Base-by-base conservation (phyloP, 768 basidiomycete species). In the Podaxis sp. region DNA sequence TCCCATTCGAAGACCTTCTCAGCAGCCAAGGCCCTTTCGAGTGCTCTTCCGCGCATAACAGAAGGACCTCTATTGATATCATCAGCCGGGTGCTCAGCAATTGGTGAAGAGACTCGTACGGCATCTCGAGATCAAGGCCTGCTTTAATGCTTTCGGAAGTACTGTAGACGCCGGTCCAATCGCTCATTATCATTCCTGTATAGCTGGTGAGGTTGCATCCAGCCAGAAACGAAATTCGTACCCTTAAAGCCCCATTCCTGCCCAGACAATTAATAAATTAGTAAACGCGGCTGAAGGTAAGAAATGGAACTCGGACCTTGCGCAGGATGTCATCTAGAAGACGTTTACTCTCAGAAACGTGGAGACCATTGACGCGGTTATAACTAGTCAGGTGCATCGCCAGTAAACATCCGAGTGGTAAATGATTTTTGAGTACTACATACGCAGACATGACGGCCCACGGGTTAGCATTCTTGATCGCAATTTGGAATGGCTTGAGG, bases 111-210 rank as follows among this genome's bases (percentile, higher is more conserved):
- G 2, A 73, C 77, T n/a, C 44, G 48, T 69, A 81, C 74, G 84
- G 85, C 85, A 86, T 87, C 68, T 89, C 87, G 22, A 88, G 74
- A 67, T 88, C 85, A 15, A 88, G 70, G 0, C 87, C 87, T 9
- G 87, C 87, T 63, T 84, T 84, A 68, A 89, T 82, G 61, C 80
- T 77, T 59, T 77, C 78, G 0, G 75, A 68, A 7, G 80, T 81
- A 61, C 78, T 79, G 66, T 84, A 84, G 3, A 77, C 74, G 7
- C 83, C 83, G 52, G 71, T 80, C 87, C 80, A 81, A 67, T 88
- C 87, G 59, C 84, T 85, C 81, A 87, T 87, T 48, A 87, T 72
- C 68, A 85, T 66, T 0, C 84, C 77, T 78, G 61, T n/a, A 11
- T 39, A 9, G 11, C 40, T 19, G 15, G 15, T 46, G 33, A 38